These are phyloP conservation scores for Gymnopilus dilepis DNA, from an alignment of 768 basidiomycete species.

Conservation along the genomic window DNA sequence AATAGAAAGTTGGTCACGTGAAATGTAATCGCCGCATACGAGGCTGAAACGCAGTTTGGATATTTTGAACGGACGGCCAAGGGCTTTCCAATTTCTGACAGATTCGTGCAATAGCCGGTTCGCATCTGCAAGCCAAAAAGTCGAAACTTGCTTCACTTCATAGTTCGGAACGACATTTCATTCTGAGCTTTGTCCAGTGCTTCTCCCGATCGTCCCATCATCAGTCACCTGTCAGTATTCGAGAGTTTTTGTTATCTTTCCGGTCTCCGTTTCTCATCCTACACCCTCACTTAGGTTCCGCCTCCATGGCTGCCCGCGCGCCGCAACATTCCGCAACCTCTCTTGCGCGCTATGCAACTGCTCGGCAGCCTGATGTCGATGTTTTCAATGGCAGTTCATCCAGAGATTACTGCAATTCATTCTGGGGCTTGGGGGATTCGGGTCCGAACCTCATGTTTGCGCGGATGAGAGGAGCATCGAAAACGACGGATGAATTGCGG, in stretches of 20 bases:
- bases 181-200: conserved; percentile 1
- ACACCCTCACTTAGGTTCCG: neutral
- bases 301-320: conserved; percentile 63
- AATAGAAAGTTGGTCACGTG: conserved; percentile 22
- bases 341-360: conserved; percentile 63
- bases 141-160: conserved; percentile 9
- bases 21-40: conserved; percentile 7
- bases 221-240: conserved; percentile 15
- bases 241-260: conserved; percentile 14
- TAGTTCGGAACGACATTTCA: neutral
- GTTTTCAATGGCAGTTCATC: conserved; percentile 44
- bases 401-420: conserved; percentile 91
- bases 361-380: conserved; percentile 52
- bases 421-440: conserved; percentile 88
- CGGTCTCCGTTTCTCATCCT: conserved; percentile 3
- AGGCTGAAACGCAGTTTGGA: conserved; percentile 6
- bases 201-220: conserved; percentile 16
- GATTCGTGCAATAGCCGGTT: conserved; percentile 6
- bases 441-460: conserved; percentile 91
- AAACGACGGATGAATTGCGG: conserved; percentile 88
- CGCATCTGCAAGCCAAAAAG: conserved; percentile 10
- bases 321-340: conserved; percentile 73
- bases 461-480: conserved; percentile 81
- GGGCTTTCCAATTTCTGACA: conserved; percentile 14
- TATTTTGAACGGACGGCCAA: neutral